These are phyloP conservation scores for Rasamsonia emersonii DNA, from an alignment of 2,329 filamentous ascomycete species.

Conservation along the genomic window DNA sequence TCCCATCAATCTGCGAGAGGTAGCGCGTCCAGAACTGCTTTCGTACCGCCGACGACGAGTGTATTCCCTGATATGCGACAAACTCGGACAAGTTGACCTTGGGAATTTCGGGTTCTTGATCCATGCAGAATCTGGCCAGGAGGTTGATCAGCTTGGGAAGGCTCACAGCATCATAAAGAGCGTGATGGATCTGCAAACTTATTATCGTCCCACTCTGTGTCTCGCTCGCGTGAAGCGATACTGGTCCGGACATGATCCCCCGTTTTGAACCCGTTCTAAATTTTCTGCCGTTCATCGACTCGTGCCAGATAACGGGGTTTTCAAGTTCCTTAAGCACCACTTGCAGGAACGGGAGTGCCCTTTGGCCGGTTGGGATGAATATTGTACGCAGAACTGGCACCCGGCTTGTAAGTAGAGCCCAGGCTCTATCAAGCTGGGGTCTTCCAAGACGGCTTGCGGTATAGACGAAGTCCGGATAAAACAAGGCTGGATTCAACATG, in stretches of 20 bases:
- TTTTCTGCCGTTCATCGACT: slow-evolving; percentile 9
- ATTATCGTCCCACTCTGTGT: slow-evolving; percentile 23
- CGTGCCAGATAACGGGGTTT: slow-evolving; percentile 25
- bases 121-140: slow-evolving; percentile 38
- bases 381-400: slow-evolving; percentile 61
- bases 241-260: slow-evolving; percentile 16
- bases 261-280: slow-evolving; percentile 8
- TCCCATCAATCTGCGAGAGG: slow-evolving; percentile 15
- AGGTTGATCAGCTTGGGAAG: slow-evolving; percentile 55
- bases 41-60: slow-evolving; percentile 20
- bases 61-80: slow-evolving; percentile 25
- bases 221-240: slow-evolving; percentile 27
- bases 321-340: slow-evolving; percentile 41
- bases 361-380: slow-evolving; percentile 48
- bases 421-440: slow-evolving; percentile 47
- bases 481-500: slow-evolving; percentile 55
- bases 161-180: slow-evolving; percentile 79
- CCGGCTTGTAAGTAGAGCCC: slow-evolving; percentile 49
- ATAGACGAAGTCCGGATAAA: slow-evolving; percentile 67
- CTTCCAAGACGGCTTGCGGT: slow-evolving; percentile 35
- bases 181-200: slow-evolving; percentile 66
- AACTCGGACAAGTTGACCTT: slow-evolving; percentile 33
- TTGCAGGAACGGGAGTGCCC: slow-evolving; percentile 53
- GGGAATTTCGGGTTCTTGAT: slow-evolving; percentile 8
- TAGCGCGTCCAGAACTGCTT: slow-evolving; percentile 39